A percentile compares a stretch with the other conserved stretches of the same genome.
Evolutionary conservation across 1,139 yeast species (phyloP).

Genomic region (Petasospora fabianii): DNA sequence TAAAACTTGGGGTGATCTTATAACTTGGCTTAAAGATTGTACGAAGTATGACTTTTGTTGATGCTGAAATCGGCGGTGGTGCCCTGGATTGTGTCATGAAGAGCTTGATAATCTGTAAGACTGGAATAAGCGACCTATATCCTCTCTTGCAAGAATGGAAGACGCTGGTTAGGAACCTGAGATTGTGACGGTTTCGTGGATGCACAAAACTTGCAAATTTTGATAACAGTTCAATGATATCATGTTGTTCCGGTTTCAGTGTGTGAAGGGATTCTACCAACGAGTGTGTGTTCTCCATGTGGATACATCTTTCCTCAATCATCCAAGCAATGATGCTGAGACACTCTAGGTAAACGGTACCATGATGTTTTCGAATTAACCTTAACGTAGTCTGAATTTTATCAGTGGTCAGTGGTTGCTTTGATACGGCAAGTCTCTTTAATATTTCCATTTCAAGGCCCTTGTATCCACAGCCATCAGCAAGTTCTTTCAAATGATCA

Average conservation of each 20-base stretch:
- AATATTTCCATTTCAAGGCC: too few relatives aligned
- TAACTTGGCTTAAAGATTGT: slow-evolving; percentile 7
- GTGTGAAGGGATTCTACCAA: slow-evolving; percentile 14
- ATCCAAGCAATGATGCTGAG: slow-evolving; percentile 3
- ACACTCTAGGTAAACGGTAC: slow-evolving; percentile 4
- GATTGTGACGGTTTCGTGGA: neutral
- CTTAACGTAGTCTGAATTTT: neutral
- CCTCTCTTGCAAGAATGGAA: slow-evolving; percentile 11
- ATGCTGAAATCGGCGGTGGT: slow-evolving; percentile 4
- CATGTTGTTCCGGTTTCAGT: slow-evolving; percentile 8
- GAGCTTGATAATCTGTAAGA: slow-evolving; percentile 9
- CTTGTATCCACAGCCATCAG: neutral
- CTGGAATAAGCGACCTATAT: slow-evolving; percentile 15
- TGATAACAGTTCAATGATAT: slow-evolving; percentile 9
- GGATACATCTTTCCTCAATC: slow-evolving; percentile 7
- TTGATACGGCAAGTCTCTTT: too few relatives aligned
- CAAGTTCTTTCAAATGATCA: neutral
- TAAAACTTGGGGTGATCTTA: slow-evolving; percentile 2
- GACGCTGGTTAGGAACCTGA: slow-evolving; percentile 6
- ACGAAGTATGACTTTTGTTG: slow-evolving; percentile 4
- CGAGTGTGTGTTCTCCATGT: slow-evolving; percentile 4
- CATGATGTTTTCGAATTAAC: neutral
- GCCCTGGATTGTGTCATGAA: slow-evolving; percentile 1
- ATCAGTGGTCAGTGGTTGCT: neutral
- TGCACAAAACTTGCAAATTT: slow-evolving; percentile 7